phyloP scores from a whole-genome alignment of 1,284 basidiomycete genomes.

The Sutorius eximius region DNA sequence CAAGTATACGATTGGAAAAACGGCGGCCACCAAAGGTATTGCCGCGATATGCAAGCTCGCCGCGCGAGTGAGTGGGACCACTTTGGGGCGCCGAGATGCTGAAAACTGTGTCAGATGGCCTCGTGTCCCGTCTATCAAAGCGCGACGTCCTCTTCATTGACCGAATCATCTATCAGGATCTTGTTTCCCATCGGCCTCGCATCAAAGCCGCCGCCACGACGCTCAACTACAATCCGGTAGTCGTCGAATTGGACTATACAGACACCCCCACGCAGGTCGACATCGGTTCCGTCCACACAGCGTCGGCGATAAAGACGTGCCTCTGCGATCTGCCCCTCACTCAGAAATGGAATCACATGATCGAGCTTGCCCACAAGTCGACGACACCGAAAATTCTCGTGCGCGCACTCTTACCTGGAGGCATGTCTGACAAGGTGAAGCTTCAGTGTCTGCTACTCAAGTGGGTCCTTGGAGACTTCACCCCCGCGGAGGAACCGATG shows the following conservation, averaged over 20 bases:
- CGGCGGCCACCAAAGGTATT: slow-evolving; percentile 29
- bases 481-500: slow-evolving; percentile 11
- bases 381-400: slow-evolving; percentile 25
- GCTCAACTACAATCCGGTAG: slow-evolving; percentile 14
- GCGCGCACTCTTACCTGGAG: slow-evolving; percentile 32
- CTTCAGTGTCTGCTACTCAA: slow-evolving; percentile 29
- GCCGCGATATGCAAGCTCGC: slow-evolving; percentile 29
- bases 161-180: slow-evolving; percentile 21
- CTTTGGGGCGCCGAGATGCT: neutral
- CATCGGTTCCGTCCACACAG: slow-evolving; percentile 18
- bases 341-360: slow-evolving; percentile 29
- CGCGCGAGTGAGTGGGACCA: slow-evolving; percentile 20
- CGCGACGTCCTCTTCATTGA: slow-evolving; percentile 29
- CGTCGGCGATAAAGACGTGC: slow-evolving; percentile 20
- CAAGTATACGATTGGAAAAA: slow-evolving; percentile 32
- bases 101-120: slow-evolving; percentile 19
- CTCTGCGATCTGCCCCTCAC: slow-evolving; percentile 22
- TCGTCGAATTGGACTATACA: slow-evolving; percentile 31
- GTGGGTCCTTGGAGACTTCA: slow-evolving; percentile 14
- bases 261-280: slow-evolving; percentile 18
- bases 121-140: slow-evolving; percentile 25
- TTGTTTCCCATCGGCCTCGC: slow-evolving; percentile 17
- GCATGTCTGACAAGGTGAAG: slow-evolving; percentile 28
- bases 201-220: slow-evolving; percentile 16
- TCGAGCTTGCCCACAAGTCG: slow-evolving; percentile 31